These are phyloP conservation scores for Podospora pseudoanserina DNA, from an alignment of 495 filamentous ascomycete genomes.

Conservation along the genomic window DNA sequence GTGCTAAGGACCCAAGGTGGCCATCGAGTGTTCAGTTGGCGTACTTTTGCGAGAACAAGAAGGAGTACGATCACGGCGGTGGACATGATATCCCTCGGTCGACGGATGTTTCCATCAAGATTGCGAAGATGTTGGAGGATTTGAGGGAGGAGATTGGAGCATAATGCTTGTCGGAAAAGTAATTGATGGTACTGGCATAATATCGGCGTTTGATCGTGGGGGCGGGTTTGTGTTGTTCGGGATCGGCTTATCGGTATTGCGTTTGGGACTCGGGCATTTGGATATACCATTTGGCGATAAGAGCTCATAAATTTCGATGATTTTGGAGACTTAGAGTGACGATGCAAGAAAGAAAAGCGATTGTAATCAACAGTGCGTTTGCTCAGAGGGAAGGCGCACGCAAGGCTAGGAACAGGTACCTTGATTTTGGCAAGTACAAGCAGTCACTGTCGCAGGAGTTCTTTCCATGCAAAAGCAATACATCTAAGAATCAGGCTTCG, in stretches of 20 bases:
- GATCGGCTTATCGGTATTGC: background rate
- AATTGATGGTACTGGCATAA: background rate
- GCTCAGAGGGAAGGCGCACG: too few species aligned
- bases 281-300: background rate
- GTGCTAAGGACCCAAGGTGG: slow-evolving; percentile 55
- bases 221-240: background rate
- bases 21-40: slow-evolving; percentile 54
- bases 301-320: background rate
- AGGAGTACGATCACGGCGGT: slow-evolving; percentile 52
- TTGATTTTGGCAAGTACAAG: too few species aligned
- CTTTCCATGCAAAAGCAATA: too few species aligned
- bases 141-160: slow-evolving; percentile 18
- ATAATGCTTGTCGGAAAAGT: background rate
- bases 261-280: background rate
- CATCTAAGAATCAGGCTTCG: too few species aligned
- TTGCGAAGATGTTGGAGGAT: slow-evolving; percentile 28
- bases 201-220: background rate
- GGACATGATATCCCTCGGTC: slow-evolving; percentile 49
- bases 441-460: too few species aligned
- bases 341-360: background rate
- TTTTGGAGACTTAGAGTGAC: background rate
- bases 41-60: slow-evolving; percentile 50
- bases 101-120: slow-evolving; percentile 25
- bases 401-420: too few species aligned
- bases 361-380: background rate